Evolutionary conservation across 495 filamentous ascomycete genomes (phyloP).

Genomic region (Cryomyces minteri): DNA sequence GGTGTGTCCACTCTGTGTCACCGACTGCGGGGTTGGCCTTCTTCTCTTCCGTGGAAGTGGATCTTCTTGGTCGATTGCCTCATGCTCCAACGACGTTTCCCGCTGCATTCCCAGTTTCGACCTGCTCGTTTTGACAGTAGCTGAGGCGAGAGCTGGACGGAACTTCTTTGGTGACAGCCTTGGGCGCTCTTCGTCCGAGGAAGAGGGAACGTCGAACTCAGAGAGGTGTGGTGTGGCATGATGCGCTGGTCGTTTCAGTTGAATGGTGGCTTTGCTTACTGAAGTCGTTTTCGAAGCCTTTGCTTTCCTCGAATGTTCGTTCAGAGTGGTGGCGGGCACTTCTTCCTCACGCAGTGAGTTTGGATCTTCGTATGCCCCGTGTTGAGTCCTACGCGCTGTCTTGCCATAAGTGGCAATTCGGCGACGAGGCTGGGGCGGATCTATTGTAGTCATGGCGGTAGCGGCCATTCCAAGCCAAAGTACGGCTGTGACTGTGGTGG

Average conservation of each 20-base stretch:
- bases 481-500: neutral
- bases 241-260: neutral
- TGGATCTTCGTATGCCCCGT: slow-evolving; percentile 1
- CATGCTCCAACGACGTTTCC: neutral
- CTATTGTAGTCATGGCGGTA: slow-evolving; percentile 5
- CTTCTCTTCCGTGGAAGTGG: neutral
- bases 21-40: neutral
- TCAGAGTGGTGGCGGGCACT: too few species aligned
- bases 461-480: neutral
- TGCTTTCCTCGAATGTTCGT: neutral
- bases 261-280: neutral
- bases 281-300: neutral
- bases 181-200: slow-evolving; percentile 9
- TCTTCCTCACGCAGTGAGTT: neutral
- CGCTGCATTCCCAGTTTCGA: too few species aligned
- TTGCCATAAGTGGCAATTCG: slow-evolving; percentile 11
- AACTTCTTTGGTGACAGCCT: neutral
- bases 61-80: neutral
- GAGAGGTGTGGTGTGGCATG: neutral
- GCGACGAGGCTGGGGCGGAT: slow-evolving; percentile 5
- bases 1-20: too few species aligned
- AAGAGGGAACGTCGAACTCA: slow-evolving; percentile 17
- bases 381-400: slow-evolving; percentile 5
- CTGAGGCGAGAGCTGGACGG: neutral
- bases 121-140: neutral